These are phyloP conservation scores for Gonapodya prolifera DNA, from an alignment of 192 early-diverging fungal species.

Conservation along the genomic window DNA sequence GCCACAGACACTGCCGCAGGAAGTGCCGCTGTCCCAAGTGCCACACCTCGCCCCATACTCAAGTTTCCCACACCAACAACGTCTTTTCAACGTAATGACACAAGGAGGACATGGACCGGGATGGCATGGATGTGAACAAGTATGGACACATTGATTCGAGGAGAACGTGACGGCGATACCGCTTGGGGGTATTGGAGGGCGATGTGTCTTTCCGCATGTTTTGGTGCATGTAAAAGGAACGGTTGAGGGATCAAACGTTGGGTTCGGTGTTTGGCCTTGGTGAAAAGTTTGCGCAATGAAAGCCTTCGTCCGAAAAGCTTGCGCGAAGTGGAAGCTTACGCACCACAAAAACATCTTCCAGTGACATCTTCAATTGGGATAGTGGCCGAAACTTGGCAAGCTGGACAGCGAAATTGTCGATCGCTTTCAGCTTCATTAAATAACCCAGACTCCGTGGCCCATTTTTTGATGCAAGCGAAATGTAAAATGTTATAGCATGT, in stretches of 20 bases:
- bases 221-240: background rate
- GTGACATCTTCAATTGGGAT: background rate
- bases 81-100: background rate
- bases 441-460: background rate
- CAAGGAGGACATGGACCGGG: background rate
- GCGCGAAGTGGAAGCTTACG: background rate
- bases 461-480: background rate
- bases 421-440: background rate
- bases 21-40: background rate
- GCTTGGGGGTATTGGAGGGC: background rate
- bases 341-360: background rate
- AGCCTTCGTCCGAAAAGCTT: too few species aligned
- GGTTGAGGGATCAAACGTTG: background rate
- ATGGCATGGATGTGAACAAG: background rate
- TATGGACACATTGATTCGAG: background rate
- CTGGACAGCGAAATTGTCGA: background rate
- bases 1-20: background rate
- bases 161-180: background rate
- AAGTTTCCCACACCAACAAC: background rate
- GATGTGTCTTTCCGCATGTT: background rate
- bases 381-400: background rate
- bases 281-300: background rate
- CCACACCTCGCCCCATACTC: background rate
- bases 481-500: background rate
- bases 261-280: background rate